These are phyloP conservation scores for Coprinopsis sp. DNA, from an alignment of 768 basidiomycete genomes.

Conservation along the genomic window DNA sequence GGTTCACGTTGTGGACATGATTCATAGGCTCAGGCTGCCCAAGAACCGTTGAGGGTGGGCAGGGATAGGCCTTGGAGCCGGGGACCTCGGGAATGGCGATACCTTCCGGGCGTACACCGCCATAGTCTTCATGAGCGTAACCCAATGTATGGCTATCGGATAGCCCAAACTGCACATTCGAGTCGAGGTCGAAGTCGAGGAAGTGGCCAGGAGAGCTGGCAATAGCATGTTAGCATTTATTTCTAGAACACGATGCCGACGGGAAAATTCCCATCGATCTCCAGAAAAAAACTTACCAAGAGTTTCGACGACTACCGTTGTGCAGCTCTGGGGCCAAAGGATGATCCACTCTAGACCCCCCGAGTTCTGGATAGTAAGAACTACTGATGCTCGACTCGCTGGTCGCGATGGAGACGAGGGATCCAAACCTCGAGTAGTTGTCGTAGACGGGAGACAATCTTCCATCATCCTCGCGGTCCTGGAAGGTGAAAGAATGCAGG, in stretches of 20 bases:
- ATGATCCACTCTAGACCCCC: conserved; percentile 6
- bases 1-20: conserved; percentile 22
- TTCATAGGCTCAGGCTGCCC: conserved; percentile 24
- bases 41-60: conserved; percentile 42
- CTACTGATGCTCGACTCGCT: conserved; percentile 57
- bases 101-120: conserved; percentile 6
- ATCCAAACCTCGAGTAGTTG: conserved; percentile 54
- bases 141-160: conserved; percentile 6
- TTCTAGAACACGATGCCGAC: background rate
- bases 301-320: conserved; percentile 9
- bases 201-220: conserved; percentile 10
- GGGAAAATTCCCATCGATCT: background rate
- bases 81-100: conserved; percentile 7
- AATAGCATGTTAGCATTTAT: background rate
- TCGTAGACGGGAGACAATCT: conserved; percentile 45
- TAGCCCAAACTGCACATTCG: conserved; percentile 5
- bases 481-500: conserved; percentile 42
- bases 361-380: conserved; percentile 9
- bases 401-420: conserved; percentile 54
- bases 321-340: conserved; percentile 5
- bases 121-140: conserved; percentile 10
- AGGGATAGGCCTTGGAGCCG: conserved; percentile 19
- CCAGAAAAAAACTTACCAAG: conserved; percentile 5
- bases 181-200: conserved; percentile 10
- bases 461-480: conserved; percentile 46